A percentile compares a stretch with the other conserved stretches of the same genome.
These are phyloP conservation scores for Exophiala sp. DNA, from an alignment of 2,329 filamentous ascomycete genomes.

Conservation along the genomic window DNA sequence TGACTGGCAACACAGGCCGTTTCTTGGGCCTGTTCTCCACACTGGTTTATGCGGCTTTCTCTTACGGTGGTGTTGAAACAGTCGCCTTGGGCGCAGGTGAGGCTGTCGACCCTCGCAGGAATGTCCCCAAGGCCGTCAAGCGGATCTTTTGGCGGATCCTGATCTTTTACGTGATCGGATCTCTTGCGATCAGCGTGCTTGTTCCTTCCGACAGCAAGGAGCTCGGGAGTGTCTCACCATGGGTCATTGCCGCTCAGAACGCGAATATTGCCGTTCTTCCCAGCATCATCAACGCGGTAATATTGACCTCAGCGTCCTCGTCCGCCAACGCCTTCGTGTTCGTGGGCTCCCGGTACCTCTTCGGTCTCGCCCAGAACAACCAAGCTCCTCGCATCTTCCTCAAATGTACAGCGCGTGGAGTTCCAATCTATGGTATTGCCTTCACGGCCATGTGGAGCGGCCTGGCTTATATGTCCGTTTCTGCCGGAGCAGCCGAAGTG, in stretches of 20 bases:
- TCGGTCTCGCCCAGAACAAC: constrained; percentile 44
- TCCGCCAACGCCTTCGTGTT: constrained; percentile 65
- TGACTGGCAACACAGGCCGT: constrained; percentile 39
- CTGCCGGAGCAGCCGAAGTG: constrained; percentile 36
- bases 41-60: constrained; percentile 48
- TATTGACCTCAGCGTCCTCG: constrained; percentile 69
- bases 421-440: constrained; percentile 63
- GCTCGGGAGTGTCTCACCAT: constrained; percentile 46
- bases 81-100: constrained; percentile 50
- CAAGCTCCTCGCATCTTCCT: constrained; percentile 56
- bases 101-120: constrained; percentile 43
- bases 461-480: constrained; percentile 45
- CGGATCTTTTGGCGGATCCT: constrained; percentile 55
- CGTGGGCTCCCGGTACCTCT: constrained; percentile 51
- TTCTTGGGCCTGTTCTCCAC: constrained; percentile 53
- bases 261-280: constrained; percentile 61
- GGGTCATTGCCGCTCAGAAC: constrained; percentile 51
- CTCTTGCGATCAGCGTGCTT: constrained; percentile 71
- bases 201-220: constrained; percentile 62
- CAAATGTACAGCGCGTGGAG: constrained; percentile 57
- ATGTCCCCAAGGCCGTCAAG: constrained; percentile 41
- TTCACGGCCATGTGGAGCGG: constrained; percentile 41
- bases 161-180: constrained; percentile 75
- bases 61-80: constrained; percentile 51
- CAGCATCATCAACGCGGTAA: constrained; percentile 70